phyloP scores from a whole-genome alignment of 139 green algal species.

The Raphidocelis subcapitata region DNA sequence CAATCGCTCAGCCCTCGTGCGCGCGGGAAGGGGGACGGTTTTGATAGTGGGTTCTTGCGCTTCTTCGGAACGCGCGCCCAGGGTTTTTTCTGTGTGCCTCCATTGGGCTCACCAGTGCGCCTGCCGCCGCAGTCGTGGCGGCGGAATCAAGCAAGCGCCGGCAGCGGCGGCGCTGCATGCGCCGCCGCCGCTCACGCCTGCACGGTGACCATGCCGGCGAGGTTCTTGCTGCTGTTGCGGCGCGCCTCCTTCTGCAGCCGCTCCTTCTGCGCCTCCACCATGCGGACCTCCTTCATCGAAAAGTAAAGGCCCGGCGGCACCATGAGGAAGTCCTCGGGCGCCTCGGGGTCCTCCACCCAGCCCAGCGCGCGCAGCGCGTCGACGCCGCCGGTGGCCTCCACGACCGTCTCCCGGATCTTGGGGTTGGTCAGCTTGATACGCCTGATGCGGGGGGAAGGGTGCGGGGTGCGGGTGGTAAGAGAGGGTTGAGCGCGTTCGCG shows the following conservation, averaged over 20 bases:
- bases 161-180: too few species aligned
- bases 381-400: not conserved
- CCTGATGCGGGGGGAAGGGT: too few species aligned
- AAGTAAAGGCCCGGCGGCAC: slow-evolving; percentile 30
- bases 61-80: too few species aligned
- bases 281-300: slow-evolving; percentile 43
- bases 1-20: too few species aligned
- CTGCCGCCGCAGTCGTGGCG: too few species aligned
- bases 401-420: slow-evolving; percentile 12
- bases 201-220: slow-evolving; percentile 27
- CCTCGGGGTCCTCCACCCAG: slow-evolving; percentile 32
- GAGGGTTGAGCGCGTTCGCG: too few species aligned
- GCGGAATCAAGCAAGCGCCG: too few species aligned
- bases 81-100: too few species aligned
- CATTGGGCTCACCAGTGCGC: too few species aligned
- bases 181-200: slow-evolving; percentile 8
- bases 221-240: slow-evolving; percentile 26
- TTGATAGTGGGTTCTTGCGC: too few species aligned
- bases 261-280: slow-evolving; percentile 36
- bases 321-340: slow-evolving; percentile 27
- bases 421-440: slow-evolving; percentile 34
- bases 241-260: slow-evolving; percentile 30
- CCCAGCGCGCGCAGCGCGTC: slow-evolving; percentile 34
- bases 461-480: too few species aligned
- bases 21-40: too few species aligned